phyloP scores from a whole-genome alignment of 2,329 filamentous ascomycete genomes.

The Endoconidiophora polonica region DNA sequence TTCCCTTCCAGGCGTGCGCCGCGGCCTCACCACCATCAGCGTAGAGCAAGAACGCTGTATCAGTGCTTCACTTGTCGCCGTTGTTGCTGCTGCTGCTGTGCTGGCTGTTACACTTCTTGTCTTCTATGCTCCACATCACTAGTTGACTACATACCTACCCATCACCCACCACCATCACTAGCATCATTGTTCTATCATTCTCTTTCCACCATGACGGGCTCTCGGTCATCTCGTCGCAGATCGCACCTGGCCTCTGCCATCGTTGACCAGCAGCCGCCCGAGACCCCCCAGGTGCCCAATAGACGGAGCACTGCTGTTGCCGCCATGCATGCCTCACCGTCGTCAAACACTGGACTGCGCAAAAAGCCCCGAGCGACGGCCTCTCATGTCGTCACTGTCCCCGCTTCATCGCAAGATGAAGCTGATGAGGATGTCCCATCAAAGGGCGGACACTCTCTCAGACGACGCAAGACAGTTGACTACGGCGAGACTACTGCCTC shows the following conservation, averaged over 20 bases:
- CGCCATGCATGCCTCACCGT: background rate
- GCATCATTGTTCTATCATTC: background rate
- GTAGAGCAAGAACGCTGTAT: too few species aligned
- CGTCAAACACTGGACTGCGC: background rate
- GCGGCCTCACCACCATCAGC: too few species aligned
- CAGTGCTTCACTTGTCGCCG: too few species aligned
- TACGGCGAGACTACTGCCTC: conserved; percentile 30
- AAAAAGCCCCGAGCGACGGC: background rate
- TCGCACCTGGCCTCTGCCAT: background rate
- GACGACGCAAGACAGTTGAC: conserved; percentile 39
- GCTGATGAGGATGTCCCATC: conserved; percentile 5
- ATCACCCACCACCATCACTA: too few species aligned
- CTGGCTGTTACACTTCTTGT: background rate
- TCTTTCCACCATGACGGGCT: background rate
- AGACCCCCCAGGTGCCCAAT: background rate
- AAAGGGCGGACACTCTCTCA: conserved; percentile 42
- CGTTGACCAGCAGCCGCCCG: background rate
- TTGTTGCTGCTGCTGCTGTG: too few species aligned
- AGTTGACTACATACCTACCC: background rate
- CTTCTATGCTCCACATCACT: conserved; percentile 7
- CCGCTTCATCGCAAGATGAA: conserved; percentile 3
- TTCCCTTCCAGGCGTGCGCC: too few species aligned
- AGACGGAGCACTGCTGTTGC: background rate
- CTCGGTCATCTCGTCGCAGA: conserved; percentile 5
- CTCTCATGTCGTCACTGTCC: background rate